Evolutionary conservation across 768 basidiomycete species (phyloP), one percentile per base, ranked within the genome.

Genomic region (Suillus plorans): DNA sequence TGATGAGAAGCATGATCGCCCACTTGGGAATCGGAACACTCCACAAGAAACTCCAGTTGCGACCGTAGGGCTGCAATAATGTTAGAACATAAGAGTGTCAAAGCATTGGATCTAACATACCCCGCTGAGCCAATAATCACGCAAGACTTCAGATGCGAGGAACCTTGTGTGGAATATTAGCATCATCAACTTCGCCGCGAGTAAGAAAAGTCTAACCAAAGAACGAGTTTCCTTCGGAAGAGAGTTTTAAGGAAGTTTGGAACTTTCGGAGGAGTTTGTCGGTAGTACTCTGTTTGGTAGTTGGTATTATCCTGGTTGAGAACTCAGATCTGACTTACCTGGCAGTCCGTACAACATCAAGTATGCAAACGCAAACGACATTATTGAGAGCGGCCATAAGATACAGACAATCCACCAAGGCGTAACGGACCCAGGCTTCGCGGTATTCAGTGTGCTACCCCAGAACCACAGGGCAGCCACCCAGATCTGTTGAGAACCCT

Each of bases 1-100:
- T 74, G 73, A 97, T 84, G 61, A 97, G 88, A 31, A 96, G 74
- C 22, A 92, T 79, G 60, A 91, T 95, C 69, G 90, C 88, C 88
- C 89, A 95, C 71, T 90, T 89, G 10, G 93, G 84, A 63, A 97
- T 89, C 10, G 86, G 82, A 13, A 90, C 89, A 69, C 82, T 86
- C 95, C 95, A 97, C 9, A 97, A 80, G 88, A 95, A 97, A 68
- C 86, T 80, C 95, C 95, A 97, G 77, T 97, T 97, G 68, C 95
- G 90, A 64, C 95, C 95, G 71, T 94, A 95, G 13, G 91, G 93
- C 89, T 92, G 67, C 25, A 65, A 69, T 64, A 37, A 47, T 49
- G 34, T 69, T 62, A 70, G 73, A 56, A 10, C 45, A 42, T 59
- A 49, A 63, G 12, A 49, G 47, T 37, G 16, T 8, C 58, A 16